Conservation (phyloP, 164 flowering plant genomes). For the Macadamia tetraphylla region DNA sequence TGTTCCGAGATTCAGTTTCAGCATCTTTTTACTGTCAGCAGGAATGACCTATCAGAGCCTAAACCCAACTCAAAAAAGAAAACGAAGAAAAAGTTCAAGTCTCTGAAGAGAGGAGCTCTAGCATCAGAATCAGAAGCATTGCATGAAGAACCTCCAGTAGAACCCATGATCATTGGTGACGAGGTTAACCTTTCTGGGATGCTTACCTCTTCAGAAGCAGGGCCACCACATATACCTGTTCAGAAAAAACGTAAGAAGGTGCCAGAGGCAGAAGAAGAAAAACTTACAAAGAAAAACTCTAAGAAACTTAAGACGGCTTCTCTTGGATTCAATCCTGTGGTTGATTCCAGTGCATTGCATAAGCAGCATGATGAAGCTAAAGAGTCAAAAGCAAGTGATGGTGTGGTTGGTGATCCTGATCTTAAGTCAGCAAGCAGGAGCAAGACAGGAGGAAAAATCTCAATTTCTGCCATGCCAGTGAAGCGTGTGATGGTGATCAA, state of each 20-base stretch:
- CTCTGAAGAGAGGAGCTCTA: slow-evolving; percentile 78
- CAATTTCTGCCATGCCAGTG: slow-evolving; percentile 67
- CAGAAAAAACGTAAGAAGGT: slow-evolving; percentile 60
- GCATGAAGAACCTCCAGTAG: slow-evolving; percentile 38
- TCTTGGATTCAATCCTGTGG: slow-evolving; percentile 18
- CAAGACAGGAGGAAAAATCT: slow-evolving; percentile 72
- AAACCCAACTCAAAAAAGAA: slow-evolving; percentile 83
- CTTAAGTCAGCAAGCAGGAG: slow-evolving; percentile 50
- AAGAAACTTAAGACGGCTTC: slow-evolving; percentile 58
- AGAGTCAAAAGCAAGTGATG: slow-evolving; percentile 37
- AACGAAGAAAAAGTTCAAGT: slow-evolving; percentile 88
- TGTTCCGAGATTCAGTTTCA: background rate
- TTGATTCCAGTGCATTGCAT: slow-evolving; percentile 20
- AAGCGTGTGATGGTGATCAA: slow-evolving; percentile 75
- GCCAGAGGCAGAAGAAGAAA: slow-evolving; percentile 41
- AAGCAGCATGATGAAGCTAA: slow-evolving; percentile 34
- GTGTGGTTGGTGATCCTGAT: slow-evolving; percentile 36
- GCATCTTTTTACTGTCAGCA: slow-evolving; percentile 23
- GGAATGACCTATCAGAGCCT: slow-evolving; percentile 38
- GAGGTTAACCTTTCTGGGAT: slow-evolving; percentile 27
- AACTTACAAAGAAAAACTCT: slow-evolving; percentile 42
- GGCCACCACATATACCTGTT: slow-evolving; percentile 27
- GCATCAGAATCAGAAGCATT: slow-evolving; percentile 41
- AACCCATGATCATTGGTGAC: slow-evolving; percentile 52
- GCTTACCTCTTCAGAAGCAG: slow-evolving; percentile 22